Evolutionary conservation across 805 yeast genomes (phyloP).

Genomic region (Spathaspora sp.): DNA sequence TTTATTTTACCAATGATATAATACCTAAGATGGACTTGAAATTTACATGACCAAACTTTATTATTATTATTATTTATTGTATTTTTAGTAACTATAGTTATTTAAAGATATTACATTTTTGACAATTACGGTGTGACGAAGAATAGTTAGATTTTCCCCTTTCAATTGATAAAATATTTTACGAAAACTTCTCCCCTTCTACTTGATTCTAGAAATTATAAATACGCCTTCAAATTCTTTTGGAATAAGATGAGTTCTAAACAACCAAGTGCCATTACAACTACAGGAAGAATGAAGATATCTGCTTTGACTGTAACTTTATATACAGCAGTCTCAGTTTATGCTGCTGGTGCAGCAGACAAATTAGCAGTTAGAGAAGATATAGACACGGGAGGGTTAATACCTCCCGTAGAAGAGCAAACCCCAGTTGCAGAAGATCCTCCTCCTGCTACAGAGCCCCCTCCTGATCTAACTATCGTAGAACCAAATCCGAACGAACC

Average conservation of each 20-base stretch:
- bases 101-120: neutral
- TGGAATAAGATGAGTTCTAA: neutral
- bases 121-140: neutral
- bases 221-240: neutral
- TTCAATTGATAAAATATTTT: neutral
- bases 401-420: neutral
- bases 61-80: neutral
- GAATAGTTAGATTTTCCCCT: neutral
- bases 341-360: neutral
- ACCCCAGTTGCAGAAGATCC: neutral
- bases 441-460: neutral
- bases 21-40: neutral
- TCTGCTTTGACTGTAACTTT: conserved; percentile 10
- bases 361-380: conserved; percentile 6
- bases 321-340: conserved; percentile 9
- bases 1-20: neutral
- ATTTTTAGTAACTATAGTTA: neutral
- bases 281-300: conserved; percentile 6
- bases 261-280: neutral
- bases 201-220: neutral
- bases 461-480: neutral
- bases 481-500: neutral
- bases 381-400: conserved; percentile 2
- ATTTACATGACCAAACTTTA: neutral
- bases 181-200: neutral